Base-by-base conservation (phyloP, 2,329 filamentous ascomycete species). In the Stemphylium beticola region DNA sequence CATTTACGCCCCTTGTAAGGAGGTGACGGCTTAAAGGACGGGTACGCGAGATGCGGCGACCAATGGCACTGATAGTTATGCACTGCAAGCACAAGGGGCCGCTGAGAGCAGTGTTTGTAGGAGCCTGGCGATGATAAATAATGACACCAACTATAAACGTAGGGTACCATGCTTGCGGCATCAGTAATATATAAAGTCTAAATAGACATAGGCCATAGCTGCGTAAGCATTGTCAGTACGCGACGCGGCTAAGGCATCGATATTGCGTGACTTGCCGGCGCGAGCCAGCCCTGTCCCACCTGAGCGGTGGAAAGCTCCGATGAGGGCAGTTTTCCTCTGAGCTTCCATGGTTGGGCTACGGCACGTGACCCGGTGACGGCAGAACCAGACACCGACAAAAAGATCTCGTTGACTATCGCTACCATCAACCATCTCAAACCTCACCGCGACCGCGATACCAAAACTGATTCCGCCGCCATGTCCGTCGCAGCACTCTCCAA, bases 401-500 rank as follows among this genome's bases (percentile, higher is more conserved):
- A 49, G 53, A 57, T 57, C 57, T 48, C 26, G 40, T 34, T 18
- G 33, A 10, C 20, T 33, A 46, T 33, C 43, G 14, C 20, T 31
- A 26, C 33, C 14, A 12, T 11, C 41, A 18, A 34, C 51, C 15
- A 29, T 42, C 9, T n/a, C 39, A 11, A 32, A 14, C 38, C 5
- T 42, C 12, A 29, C 42, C 29, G 18, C 49, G 37, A 29, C 37
- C 42, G 15, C 31, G 37, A 46, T 32, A 18, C 31, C 50, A 10
- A 29, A 29, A 29, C 9, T 29, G 11, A 7, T 31, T 41, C 53
- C 22, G 50, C 52, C 55, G 64, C 41, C 51, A 74, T 73, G 72
- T 75, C 73, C 37, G 67, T 74, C 61, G 67, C 72, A 83, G 90
- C 91, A 53, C 83, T 98, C 38, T 87, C 91, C 60, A 86, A 87